Evolutionary conservation across 306 rosid species (phyloP).

Genomic region (Vachellia pachyceras): DNA sequence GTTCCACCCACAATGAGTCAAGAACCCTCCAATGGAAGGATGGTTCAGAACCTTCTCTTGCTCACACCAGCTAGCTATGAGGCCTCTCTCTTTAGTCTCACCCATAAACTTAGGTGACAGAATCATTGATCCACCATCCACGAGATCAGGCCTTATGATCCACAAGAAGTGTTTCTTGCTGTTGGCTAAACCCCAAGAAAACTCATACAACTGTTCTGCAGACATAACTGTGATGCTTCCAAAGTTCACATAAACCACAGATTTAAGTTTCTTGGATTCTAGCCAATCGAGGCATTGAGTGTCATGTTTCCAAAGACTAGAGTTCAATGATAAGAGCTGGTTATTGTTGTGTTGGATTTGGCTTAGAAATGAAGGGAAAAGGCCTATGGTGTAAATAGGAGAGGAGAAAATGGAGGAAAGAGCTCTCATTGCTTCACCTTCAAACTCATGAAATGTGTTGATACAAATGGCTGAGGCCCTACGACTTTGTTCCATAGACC

Average conservation of each 20-base stretch:
- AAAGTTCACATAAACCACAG: neutral
- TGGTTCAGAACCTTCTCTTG: neutral
- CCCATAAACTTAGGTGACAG: neutral
- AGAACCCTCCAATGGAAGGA: neutral
- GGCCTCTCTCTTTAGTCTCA: neutral
- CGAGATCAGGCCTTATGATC: neutral
- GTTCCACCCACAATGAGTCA: neutral
- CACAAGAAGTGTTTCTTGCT: neutral
- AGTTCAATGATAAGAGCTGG: neutral
- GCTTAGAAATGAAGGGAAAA: neutral
- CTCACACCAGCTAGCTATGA: neutral
- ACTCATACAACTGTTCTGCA: neutral
- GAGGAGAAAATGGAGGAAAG: neutral
- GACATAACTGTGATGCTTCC: neutral
- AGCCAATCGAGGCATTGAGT: constrained; percentile 29
- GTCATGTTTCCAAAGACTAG: constrained; percentile 41
- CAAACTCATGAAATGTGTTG: constrained; percentile 4
- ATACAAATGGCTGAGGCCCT: neutral
- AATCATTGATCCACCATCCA: neutral
- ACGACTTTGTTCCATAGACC: fast-evolving
- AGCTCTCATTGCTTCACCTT: neutral
- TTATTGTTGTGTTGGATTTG: neutral
- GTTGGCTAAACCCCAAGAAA: neutral
- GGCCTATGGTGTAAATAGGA: neutral
- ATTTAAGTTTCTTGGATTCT: constrained; percentile 18